These are phyloP conservation scores for Dysphania ambrosioides DNA, from an alignment of 148 eudicot genomes.

Conservation along the genomic window DNA sequence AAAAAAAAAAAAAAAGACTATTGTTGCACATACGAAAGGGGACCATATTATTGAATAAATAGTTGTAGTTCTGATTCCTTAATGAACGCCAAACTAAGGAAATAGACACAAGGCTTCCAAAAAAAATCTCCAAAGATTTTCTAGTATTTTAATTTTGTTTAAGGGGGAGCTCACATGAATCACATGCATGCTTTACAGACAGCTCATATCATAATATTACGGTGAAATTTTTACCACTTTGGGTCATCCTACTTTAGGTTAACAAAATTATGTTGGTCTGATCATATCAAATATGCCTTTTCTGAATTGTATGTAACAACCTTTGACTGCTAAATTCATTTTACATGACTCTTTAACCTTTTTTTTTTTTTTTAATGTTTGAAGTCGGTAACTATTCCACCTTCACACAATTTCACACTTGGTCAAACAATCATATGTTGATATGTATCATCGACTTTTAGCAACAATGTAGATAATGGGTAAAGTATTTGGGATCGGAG, in stretches of 20 bases:
- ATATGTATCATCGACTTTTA: too few species aligned
- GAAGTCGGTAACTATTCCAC: not conserved
- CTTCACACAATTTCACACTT: not conserved
- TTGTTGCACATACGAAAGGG: not conserved
- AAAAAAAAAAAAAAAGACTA: not conserved
- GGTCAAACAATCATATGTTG: not conserved
- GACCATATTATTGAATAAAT: slow-evolving; percentile 12
- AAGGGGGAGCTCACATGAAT: slow-evolving; percentile 13
- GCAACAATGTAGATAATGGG: too few species aligned
- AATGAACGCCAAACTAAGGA: slow-evolving; percentile 18
- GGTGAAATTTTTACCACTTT: slow-evolving; percentile 3
- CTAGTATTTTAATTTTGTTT: too few species aligned
- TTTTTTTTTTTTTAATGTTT: not conserved
- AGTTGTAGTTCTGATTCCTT: slow-evolving; percentile 18
- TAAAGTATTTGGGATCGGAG: too few species aligned
- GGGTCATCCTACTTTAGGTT: not conserved
- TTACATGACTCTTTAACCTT: not conserved
- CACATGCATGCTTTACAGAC: slow-evolving; percentile 17
- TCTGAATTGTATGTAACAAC: slow-evolving; percentile 6
- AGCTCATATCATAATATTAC: slow-evolving; percentile 1
- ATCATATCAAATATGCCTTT: slow-evolving; percentile 14
- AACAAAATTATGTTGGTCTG: not conserved
- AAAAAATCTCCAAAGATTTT: slow-evolving; percentile 8
- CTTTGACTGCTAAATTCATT: slow-evolving; percentile 16
- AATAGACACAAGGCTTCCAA: slow-evolving; percentile 11